Conservation (phyloP, 176 grass and related monocot species). For the Oryza coarctata region DNA sequence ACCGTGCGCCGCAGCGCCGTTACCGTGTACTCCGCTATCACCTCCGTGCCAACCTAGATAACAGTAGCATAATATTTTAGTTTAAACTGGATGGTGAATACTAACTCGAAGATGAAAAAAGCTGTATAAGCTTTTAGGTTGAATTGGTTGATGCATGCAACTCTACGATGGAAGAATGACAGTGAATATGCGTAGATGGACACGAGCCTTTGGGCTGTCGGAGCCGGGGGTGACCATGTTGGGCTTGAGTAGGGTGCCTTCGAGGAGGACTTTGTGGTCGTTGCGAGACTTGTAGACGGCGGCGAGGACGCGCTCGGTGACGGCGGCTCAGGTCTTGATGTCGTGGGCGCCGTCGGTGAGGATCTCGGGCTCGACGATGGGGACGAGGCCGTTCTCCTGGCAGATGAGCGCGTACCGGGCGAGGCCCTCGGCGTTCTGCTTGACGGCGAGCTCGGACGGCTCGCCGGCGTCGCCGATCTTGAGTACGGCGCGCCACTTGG, state of each 20-base stretch:
- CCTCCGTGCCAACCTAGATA: slow-evolving; percentile 55
- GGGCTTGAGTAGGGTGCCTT: slow-evolving; percentile 85
- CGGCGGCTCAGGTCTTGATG: slow-evolving; percentile 69
- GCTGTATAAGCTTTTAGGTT: background rate
- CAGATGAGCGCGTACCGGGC: slow-evolving; percentile 80
- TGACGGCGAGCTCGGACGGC: slow-evolving; percentile 77
- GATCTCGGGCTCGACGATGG: slow-evolving; percentile 97
- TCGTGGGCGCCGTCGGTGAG: slow-evolving; percentile 79
- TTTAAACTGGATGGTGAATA: no score
- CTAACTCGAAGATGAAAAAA: no score
- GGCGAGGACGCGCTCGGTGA: slow-evolving; percentile 79
- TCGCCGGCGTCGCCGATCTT: slow-evolving; percentile 61
- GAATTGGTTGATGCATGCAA: background rate
- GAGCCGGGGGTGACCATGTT: slow-evolving; percentile 98
- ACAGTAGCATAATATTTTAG: no score
- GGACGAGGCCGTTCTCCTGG: slow-evolving; percentile 87
- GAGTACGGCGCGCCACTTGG: slow-evolving; percentile 92
- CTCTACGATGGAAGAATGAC: background rate
- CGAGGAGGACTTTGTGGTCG: slow-evolving; percentile 84
- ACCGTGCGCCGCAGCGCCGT: slow-evolving; percentile 77
- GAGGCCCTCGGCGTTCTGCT: slow-evolving; percentile 83
- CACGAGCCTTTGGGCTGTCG: slow-evolving; percentile 70
- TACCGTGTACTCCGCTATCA: slow-evolving; percentile 85
- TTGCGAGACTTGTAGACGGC: slow-evolving; percentile 85
- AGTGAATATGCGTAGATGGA: background rate